Base-by-base conservation (phyloP, 2,329 filamentous ascomycete genomes). In the Monosporascus sp. region DNA sequence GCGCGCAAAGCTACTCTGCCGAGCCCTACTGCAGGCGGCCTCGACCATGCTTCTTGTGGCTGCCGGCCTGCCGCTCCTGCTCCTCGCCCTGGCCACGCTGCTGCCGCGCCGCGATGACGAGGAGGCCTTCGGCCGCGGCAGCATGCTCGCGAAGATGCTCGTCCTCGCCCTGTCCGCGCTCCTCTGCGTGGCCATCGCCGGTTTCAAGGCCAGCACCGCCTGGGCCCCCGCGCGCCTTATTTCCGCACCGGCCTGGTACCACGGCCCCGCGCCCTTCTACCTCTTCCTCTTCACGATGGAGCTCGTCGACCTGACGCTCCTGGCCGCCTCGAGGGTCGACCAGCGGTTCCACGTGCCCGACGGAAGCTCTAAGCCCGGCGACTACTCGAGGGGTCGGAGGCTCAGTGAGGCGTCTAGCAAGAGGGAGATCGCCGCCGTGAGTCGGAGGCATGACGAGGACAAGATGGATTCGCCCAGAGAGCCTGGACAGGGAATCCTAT, bases 221-320 rank as follows among this genome's bases (percentile, higher is more conserved):
- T 65, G 63, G 52, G 60, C 62, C 45, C 50, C 65, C 4, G 61
- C 62, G 8, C 58, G 58, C 5, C 61, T 56, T 0, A 45, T 56
- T 8, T 52, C 42, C 5, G 20, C 64, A 22, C 64, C 63, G 5
- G 60, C 66, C 9, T 60, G 70, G 56, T 72, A 66, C 24, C 60
- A 67, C 37, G 59, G 62, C 50, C 69, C 65, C 41, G 54, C 63
- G 2, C 64, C 64, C 0, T 70, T 73, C 50, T 73, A 73, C 55
- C 58, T 63, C 20, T 71, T 70, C 37, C 58, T 62, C 37, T 73
- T 71, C 51, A 53, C 60, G 6, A 57, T 71, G 4, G 70, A 72
- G 51, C 56, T 67, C 27, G 15, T 60, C 4, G 60, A 64, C 3
- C 42, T 67, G 20, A 50, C 47, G 14, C 48, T 64, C 18, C 49